These are phyloP conservation scores for Apiospora phragmitis DNA, from an alignment of 2,329 filamentous ascomycete genomes.

Conservation along the genomic window DNA sequence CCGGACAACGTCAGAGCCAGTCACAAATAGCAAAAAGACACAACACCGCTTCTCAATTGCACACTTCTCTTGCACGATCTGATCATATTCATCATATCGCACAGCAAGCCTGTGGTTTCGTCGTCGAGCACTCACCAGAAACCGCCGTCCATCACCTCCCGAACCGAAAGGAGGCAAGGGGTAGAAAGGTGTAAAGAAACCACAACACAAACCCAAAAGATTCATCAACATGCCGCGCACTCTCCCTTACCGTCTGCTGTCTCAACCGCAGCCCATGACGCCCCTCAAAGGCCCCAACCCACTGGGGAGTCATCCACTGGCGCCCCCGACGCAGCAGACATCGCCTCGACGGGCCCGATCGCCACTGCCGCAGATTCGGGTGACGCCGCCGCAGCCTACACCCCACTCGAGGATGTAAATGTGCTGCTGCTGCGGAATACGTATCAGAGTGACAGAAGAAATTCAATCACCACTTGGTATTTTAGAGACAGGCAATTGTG, in stretches of 20 bases:
- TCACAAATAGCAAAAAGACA: background rate
- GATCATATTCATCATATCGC: background rate
- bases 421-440: background rate
- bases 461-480: background rate
- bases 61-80: background rate
- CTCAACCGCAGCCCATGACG: conserved; percentile 11
- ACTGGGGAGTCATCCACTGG: background rate
- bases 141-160: background rate
- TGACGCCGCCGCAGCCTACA: conserved; percentile 1
- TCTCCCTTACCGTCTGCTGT: conserved; percentile 10
- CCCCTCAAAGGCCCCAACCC: background rate
- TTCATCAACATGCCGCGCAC: conserved; percentile 3
- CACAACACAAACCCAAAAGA: background rate
- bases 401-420: background rate
- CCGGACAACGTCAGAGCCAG: background rate
- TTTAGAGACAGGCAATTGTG: background rate
- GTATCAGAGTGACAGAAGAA: background rate
- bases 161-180: background rate
- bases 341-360: conserved; percentile 1
- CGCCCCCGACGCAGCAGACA: background rate
- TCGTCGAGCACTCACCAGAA: background rate
- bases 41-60: background rate
- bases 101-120: background rate
- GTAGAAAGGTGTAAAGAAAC: background rate
- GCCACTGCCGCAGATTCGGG: conserved; percentile 6